phyloP scores from a whole-genome alignment of 805 yeast species.

The Sporopachydermia quercuum region DNA sequence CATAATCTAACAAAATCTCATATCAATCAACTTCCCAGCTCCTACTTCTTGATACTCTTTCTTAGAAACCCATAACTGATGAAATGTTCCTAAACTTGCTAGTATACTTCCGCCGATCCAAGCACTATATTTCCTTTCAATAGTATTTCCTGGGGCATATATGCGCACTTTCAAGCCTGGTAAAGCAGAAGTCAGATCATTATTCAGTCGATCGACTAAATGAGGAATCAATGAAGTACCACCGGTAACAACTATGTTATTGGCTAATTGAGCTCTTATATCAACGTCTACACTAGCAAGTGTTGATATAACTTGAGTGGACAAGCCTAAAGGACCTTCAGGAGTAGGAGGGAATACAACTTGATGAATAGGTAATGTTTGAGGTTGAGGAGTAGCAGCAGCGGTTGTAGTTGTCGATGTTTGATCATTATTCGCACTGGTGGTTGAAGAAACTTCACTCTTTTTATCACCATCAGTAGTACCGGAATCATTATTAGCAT shows the following conservation, averaged over 20 bases:
- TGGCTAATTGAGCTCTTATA: slow-evolving; percentile 72
- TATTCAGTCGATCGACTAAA: slow-evolving; percentile 57
- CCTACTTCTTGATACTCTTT: slow-evolving; percentile 85
- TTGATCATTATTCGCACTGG: background rate
- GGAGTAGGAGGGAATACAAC: background rate
- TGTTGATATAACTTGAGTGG: slow-evolving; percentile 11
- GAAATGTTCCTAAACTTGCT: slow-evolving; percentile 84
- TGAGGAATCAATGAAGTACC: slow-evolving; percentile 73
- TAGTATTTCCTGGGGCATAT: slow-evolving; percentile 63
- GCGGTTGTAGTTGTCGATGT: background rate
- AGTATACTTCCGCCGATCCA: slow-evolving; percentile 92
- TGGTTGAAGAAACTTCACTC: background rate
- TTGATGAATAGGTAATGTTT: background rate
- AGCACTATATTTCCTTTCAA: slow-evolving; percentile 65
- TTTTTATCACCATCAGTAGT: background rate
- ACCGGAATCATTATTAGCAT: background rate
- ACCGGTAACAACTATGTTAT: slow-evolving; percentile 79
- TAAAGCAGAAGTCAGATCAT: slow-evolving; percentile 51
- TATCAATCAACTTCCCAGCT: slow-evolving; percentile 60
- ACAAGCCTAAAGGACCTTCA: background rate
- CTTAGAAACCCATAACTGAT: slow-evolving; percentile 86
- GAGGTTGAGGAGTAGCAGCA: background rate
- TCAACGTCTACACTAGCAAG: slow-evolving; percentile 55
- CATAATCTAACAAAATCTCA: slow-evolving; percentile 74
- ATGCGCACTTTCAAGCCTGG: slow-evolving; percentile 81